Evolutionary conservation across 1,139 yeast species (phyloP).

Genomic region (Casaregolazyma lundiana): DNA sequence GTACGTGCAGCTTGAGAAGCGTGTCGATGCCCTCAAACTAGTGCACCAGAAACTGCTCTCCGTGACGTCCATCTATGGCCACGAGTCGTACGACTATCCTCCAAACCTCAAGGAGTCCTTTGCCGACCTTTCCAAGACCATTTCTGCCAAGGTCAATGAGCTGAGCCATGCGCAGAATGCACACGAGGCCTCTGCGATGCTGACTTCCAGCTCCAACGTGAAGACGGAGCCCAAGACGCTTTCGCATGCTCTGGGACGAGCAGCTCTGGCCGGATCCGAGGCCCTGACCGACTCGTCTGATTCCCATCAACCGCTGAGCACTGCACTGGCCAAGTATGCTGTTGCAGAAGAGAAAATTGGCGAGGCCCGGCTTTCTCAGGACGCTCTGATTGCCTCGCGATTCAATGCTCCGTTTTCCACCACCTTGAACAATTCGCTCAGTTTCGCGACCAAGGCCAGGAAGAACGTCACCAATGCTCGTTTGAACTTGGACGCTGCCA

Average conservation of each 20-base stretch:
- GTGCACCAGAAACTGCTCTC: conserved; percentile 60
- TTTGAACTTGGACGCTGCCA: conserved; percentile 73
- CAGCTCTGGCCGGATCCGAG: conserved; percentile 53
- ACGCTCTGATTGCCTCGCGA: conserved; percentile 61
- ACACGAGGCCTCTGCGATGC: conserved; percentile 76
- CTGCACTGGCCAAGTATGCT: conserved; percentile 48
- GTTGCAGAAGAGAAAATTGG: conserved; percentile 66
- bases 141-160: conserved; percentile 61
- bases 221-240: conserved; percentile 76
- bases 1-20: conserved; percentile 67
- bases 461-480: conserved; percentile 75
- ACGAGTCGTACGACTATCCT: conserved; percentile 85
- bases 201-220: conserved; percentile 47
- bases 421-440: conserved; percentile 59
- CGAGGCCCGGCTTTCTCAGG: conserved; percentile 80
- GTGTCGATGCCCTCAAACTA: conserved; percentile 68
- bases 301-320: conserved; percentile 38
- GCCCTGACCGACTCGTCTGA: conserved; percentile 33
- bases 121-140: conserved; percentile 64
- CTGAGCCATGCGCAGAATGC: conserved; percentile 74
- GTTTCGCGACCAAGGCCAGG: conserved; percentile 67
- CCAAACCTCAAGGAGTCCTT: conserved; percentile 66
- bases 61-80: conserved; percentile 52
- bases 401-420: conserved; percentile 67
- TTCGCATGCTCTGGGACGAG: conserved; percentile 78